Base-by-base conservation (phyloP, 495 filamentous ascomycete species). In the Hypoxylon lenormandii region DNA sequence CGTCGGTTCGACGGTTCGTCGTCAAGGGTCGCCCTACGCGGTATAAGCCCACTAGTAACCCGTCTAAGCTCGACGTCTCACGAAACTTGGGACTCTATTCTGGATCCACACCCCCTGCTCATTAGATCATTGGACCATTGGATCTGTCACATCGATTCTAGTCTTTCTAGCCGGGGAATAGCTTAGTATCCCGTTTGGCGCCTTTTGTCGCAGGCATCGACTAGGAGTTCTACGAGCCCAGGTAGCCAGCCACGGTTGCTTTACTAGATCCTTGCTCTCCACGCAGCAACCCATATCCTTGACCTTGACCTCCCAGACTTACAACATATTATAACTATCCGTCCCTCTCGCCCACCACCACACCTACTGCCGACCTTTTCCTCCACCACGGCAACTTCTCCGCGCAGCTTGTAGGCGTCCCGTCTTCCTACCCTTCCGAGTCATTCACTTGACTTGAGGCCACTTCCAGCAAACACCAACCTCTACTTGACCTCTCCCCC, bases 391-490 rank as follows among this genome's bases (percentile, higher is more conserved):
- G 74, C 77, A 75, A 80, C 80, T 68, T 73, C 60, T 74, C 74
- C 68, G 75, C 78, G 74, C 72, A 78, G 76, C 69, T 74, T 73
- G 73, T 69, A 72, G 74, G 73, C 71, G 64, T 74, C 60, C 66
- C 57, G 57, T 62, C 72, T 61, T 64, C 56, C 64, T 56, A 60
- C 19, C 62, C 66, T 52, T 58, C 67, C 56, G 74, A 81, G 78
- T 80, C 79, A 77, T 79, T 81, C 73, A 60, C 73, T 80, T 79
- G 77, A 74, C 78, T 81, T 71, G 74, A 75, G 33, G 60, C 19
- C 49, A 68, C 51, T 8, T 23, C 57, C 23, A 64, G 47, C 53
- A 19, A 33, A 33, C n/a, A 55, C 64, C 45, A 62, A 64, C 58
- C 23, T 48, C 64, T 50, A 65, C 55, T 50, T 52, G 66, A 69